Evolutionary conservation across 2,329 filamentous ascomycete genomes (phyloP).

Genomic region (Fusarium tricinctum): DNA sequence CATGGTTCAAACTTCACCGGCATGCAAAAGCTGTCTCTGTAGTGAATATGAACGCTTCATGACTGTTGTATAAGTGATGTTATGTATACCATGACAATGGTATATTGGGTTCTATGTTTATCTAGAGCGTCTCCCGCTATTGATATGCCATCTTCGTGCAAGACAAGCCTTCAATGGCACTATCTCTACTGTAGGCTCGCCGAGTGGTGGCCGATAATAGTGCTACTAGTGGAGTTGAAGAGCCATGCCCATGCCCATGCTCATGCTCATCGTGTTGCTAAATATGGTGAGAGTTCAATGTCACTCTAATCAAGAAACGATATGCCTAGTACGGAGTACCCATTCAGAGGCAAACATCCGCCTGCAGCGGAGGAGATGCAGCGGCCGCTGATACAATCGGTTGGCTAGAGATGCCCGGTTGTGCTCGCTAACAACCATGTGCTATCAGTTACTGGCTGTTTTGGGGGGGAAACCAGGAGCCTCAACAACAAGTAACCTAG

Average conservation of each 20-base stretch:
- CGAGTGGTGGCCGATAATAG: conserved; percentile 41
- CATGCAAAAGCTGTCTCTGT: conserved; percentile 36
- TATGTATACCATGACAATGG: conserved; percentile 25
- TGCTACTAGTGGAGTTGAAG: conserved; percentile 42
- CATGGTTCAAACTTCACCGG: conserved; percentile 29
- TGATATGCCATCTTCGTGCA: background rate
- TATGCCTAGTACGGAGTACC: conserved; percentile 15
- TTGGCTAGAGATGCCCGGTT: conserved; percentile 26
- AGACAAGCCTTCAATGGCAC: background rate
- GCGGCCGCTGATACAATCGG: conserved; percentile 40
- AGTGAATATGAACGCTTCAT: conserved; percentile 30
- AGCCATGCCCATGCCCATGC: conserved; percentile 21
- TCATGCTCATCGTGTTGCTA: conserved; percentile 23
- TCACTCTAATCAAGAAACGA: conserved; percentile 39
- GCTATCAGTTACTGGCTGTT: conserved; percentile 20
- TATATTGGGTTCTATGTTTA: conserved; percentile 6
- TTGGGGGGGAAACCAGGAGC: conserved; percentile 29
- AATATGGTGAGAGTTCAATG: conserved; percentile 33
- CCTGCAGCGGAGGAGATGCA: conserved; percentile 32
- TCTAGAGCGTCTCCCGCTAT: conserved; percentile 13
- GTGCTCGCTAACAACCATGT: conserved; percentile 33
- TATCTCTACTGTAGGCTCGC: conserved; percentile 23
- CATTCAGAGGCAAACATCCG: conserved; percentile 33
- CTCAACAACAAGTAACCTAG: background rate
- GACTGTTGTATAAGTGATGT: conserved; percentile 38